Base-by-base conservation (phyloP, 2,329 filamentous ascomycete species). In the Calonectria fujianensis region DNA sequence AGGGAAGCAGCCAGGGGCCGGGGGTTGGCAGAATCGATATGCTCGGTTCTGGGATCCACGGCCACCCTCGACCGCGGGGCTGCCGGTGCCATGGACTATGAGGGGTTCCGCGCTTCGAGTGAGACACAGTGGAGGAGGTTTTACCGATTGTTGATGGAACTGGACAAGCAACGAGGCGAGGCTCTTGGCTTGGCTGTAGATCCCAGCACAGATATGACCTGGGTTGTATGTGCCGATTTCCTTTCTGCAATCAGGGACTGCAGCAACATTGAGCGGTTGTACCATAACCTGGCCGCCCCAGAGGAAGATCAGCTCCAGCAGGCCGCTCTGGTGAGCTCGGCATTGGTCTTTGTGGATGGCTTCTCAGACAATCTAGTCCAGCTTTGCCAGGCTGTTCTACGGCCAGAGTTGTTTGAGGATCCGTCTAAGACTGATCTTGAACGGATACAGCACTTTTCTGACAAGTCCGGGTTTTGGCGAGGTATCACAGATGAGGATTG, bases 101-200 rank as follows among this genome's bases (percentile, higher is more conserved):
- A 94, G 31, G 90, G 93, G 72, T 97, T 96, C 82, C 91, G 94
- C 72, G 87, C 89, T 41, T 93, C 95, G 39, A 93, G 94, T 69
- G 94, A 97, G 82, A 90, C 91, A 14, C 96, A 98, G 83, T 99
- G 97, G 97, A 92, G 94, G 76, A 92, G 94, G 66, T 98, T 98
- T 84, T 98, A 96, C 86, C 93, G 96, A 39, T 89, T 98, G 24
- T 90, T 98, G 24, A 89, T 94, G 16, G 96, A 98, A 82, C 87
- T 99, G 51, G 96, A 98, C 82, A 96, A 94, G 80, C 93, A 95
- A 80, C 91, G 96, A 81, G 94, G 94, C 24, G 96, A 98, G 81
- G 93, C 95, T 0, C 86, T 98, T 57, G 93, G 94, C 1, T 87
- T 98, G 57, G 91, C 93, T 0, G 92, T 95, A 70, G 97, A 98